Conservation (phyloP, 1,284 basidiomycete species). For the Neonothopanus nambi region DNA sequence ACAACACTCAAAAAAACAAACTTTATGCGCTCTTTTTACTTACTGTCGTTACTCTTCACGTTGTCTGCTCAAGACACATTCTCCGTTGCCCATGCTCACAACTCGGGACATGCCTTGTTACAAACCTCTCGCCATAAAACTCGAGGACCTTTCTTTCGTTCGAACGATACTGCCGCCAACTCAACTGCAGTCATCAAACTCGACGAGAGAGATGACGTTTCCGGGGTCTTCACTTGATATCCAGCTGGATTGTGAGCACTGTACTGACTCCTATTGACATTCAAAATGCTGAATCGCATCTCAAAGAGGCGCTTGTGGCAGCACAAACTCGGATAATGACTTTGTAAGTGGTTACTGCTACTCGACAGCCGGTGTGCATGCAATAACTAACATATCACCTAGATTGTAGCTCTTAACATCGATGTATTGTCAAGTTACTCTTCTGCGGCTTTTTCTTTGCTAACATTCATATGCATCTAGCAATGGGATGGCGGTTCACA, state of each 20-base stretch:
- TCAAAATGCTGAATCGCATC: not conserved
- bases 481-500: conserved; percentile 41
- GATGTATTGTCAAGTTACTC: conserved; percentile 27
- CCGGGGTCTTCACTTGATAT: conserved; percentile 5
- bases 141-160: no score
- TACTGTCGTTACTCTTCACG: conserved; percentile 8
- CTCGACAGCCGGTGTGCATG: not conserved
- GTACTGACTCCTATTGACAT: no score
- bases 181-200: not conserved
- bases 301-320: conserved; percentile 39
- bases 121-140: not conserved
- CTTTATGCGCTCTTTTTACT: conserved; percentile 10
- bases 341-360: conserved; percentile 29
- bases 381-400: not conserved
- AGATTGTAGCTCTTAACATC: conserved; percentile 48
- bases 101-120: conserved; percentile 1
- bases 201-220: not conserved
- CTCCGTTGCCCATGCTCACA: not conserved
- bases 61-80: conserved; percentile 1
- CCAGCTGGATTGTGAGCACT: conserved; percentile 2
- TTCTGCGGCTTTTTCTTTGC: not conserved
- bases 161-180: not conserved
- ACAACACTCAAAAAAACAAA: conserved; percentile 1
- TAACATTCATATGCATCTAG: conserved; percentile 19
- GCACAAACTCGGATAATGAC: conserved; percentile 27